Evolutionary conservation across 768 basidiomycete genomes (phyloP), one percentile per base, ranked within the genome.

Genomic region (Mycena rosella): DNA sequence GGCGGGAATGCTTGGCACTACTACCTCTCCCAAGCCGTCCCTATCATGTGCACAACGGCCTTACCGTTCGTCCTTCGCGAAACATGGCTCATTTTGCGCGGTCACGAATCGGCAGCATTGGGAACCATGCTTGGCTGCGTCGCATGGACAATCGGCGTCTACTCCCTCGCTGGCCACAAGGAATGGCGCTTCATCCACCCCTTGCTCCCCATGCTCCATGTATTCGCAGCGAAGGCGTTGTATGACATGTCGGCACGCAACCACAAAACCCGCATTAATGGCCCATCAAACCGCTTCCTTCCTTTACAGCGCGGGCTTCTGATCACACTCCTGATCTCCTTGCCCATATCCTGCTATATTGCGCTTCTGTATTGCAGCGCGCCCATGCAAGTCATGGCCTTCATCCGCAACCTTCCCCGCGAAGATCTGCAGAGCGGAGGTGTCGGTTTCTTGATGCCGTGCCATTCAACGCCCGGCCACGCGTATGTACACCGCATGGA

Each of bases 171-270:
- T 2, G 91, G 92, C 1, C 98, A 99, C 82, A 99, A 99, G 74
- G 98, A 99, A 83, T 98, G 96, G 96, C 86, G 98, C 10, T 99
- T 99, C 81, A 81, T 99, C 9, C 96, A 98, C 70, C 96, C 97
- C 0, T 77, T 98, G 22, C 83, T 99, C 5, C 96, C 98, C 0
- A 78, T 95, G 32, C 80, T 97, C 44, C 91, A 98, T 72, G 71
- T 96, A 24, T 85, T 98, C 66, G 92, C 93, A 14, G 84, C 95
- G 0, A 89, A 88, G 68, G 89, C 93, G 2, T 79, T 97, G 6
- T 83, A 88, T 38, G 87, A 89, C 61, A 71, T 85, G 3, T 83
- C 80, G 42, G 45, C 64, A 36, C 60, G 51, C 22, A 20, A 29
- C 32, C 26, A 22, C 15, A 38, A 8, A 40, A 57, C 66, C 36